Evolutionary conservation across 2,329 filamentous ascomycete genomes (phyloP), one percentile per base, ranked within the genome.

Genomic region (Ophiosphaerella herpotricha): DNA sequence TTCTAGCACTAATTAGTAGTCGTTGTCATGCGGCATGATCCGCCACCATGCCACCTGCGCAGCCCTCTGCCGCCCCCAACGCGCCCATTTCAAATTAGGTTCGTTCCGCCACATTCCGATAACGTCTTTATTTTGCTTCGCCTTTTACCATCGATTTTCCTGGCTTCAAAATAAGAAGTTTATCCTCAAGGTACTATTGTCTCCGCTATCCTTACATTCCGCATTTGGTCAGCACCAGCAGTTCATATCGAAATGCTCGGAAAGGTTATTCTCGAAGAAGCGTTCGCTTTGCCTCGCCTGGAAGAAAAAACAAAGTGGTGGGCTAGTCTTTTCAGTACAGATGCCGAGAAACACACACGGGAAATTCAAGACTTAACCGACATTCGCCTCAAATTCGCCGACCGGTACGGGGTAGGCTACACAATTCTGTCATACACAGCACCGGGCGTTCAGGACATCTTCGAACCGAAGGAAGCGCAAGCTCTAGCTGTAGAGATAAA

Each of bases 261-360:
- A 52, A 86, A 87, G 55, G 77, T 86, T 50, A 80, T 81, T 11
- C 75, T 86, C 18, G 84, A 86, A 66, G 84, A 86, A 71, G 82
- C 83, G 12, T 86, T 85, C 55, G 80, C 80, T 52, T 75, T 85
- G 6, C 82, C 85, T 38, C 78, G 82, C 31, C 77, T 85, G 54
- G 75, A 79, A 39, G 81, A 85, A 55, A 81, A 80, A 67, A 83
- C 81, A 5, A 74, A 75, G 58, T 85, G 83, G 82, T 85, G 83
- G 83, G 85, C 84, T 1, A 71, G 75, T 4, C 68, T 86, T 18
- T 87, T 86, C 63, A 78, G 82, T 12, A 75, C 80, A n/a, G 79
- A 86, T 55, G 75, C 81, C 2, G 81, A 83, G 9, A 82, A 80
- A 66, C 83, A 86, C 53, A 77, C 78, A 46, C 74, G 69, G 23